These are phyloP conservation scores for Hibiscus syriacus DNA, from an alignment of 345 rosid genomes.

Conservation along the genomic window DNA sequence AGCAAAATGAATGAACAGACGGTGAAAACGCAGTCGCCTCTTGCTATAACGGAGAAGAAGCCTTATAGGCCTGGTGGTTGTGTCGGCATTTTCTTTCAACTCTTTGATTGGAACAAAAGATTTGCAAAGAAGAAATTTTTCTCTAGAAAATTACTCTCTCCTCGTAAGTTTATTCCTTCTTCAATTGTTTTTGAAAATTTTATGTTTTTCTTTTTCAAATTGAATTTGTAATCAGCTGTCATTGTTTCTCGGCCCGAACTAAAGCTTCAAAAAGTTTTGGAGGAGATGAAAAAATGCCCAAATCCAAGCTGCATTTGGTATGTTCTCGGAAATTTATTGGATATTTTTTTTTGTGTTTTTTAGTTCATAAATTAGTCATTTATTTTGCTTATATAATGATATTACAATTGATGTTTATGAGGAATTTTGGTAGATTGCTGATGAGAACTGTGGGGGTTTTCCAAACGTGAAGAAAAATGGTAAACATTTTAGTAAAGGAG, in stretches of 20 bases:
- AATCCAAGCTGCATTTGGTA: conserved; percentile 64
- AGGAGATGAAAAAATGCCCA: conserved; percentile 86
- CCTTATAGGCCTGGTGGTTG: conserved; percentile 71
- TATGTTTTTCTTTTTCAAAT: neutral
- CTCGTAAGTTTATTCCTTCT: conserved; percentile 31
- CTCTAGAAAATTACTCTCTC: conserved; percentile 67
- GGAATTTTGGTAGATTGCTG: conserved; percentile 52
- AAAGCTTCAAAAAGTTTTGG: conserved; percentile 56
- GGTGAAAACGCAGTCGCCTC: conserved; percentile 31
- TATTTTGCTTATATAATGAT: neutral
- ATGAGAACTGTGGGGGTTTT: conserved; percentile 70
- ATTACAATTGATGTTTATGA: conserved; percentile 6
- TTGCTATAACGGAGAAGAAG: conserved; percentile 64
- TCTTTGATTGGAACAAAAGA: conserved; percentile 83
- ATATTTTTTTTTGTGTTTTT: neutral
- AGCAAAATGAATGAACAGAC: conserved; percentile 46
- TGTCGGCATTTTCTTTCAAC: conserved; percentile 83
- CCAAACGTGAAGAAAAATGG: conserved; percentile 45
- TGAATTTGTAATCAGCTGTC: neutral
- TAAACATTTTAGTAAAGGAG: conserved; percentile 16
- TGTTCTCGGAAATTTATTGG: neutral
- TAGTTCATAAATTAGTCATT: neutral
- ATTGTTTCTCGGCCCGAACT: conserved; percentile 33
- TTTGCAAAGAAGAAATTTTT: conserved; percentile 80
- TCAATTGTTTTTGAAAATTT: neutral